Conservation (phyloP, 2,329 filamentous ascomycete genomes). For the Elsinoe perseae region DNA sequence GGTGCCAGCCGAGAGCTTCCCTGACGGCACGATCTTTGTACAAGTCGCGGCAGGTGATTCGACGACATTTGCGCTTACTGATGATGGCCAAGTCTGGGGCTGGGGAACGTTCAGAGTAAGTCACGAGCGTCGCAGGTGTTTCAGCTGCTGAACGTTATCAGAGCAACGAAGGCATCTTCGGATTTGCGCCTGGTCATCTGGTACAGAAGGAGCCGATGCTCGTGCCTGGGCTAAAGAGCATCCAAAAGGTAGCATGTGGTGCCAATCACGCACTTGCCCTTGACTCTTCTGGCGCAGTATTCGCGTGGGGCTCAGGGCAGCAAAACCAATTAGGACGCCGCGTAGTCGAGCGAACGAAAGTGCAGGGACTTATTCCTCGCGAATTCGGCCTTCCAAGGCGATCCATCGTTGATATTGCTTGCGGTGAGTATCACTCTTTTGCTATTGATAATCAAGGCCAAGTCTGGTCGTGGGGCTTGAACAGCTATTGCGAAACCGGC, state of each 20-base stretch:
- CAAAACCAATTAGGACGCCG: slow-evolving; percentile 62
- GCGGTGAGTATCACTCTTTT: slow-evolving; percentile 76
- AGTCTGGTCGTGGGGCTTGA: slow-evolving; percentile 77
- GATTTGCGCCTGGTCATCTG: slow-evolving; percentile 50
- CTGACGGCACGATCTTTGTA: slow-evolving; percentile 53
- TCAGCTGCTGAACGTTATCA: slow-evolving; percentile 24
- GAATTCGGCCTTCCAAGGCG: slow-evolving; percentile 51
- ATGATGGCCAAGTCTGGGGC: slow-evolving; percentile 69
- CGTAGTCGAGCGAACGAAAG: slow-evolving; percentile 52
- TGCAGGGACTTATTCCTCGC: slow-evolving; percentile 49
- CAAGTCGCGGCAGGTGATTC: slow-evolving; percentile 67
- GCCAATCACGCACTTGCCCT: slow-evolving; percentile 65
- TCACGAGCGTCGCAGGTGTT: slow-evolving; percentile 13
- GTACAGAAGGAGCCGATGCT: slow-evolving; percentile 47
- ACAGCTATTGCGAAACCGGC: slow-evolving; percentile 78
- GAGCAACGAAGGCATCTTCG: slow-evolving; percentile 59
- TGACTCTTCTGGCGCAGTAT: slow-evolving; percentile 56
- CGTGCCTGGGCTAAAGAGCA: slow-evolving; percentile 57
- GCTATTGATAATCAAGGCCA: slow-evolving; percentile 59
- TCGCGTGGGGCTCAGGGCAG: slow-evolving; percentile 65
- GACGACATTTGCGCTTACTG: slow-evolving; percentile 66
- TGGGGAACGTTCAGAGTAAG: slow-evolving; percentile 73
- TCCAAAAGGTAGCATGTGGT: slow-evolving; percentile 56
- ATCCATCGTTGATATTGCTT: slow-evolving; percentile 53
- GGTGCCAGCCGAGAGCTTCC: slow-evolving; percentile 48